Evolutionary conservation across 345 rosid species (phyloP).

Genomic region (Citrus trifoliata): DNA sequence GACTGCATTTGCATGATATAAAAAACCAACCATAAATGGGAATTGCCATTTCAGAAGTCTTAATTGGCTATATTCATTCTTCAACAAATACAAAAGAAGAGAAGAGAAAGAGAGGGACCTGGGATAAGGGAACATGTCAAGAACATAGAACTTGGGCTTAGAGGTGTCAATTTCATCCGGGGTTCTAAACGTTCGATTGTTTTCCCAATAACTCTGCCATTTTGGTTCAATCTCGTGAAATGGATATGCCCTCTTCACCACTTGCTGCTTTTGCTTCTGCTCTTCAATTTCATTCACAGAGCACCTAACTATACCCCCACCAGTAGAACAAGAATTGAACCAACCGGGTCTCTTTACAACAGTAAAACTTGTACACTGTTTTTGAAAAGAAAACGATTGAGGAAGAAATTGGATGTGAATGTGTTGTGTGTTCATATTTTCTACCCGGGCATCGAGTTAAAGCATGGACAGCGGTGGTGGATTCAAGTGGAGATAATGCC

Average conservation of each 20-base stretch:
- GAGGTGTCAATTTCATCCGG: slow-evolving; percentile 80
- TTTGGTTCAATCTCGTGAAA: slow-evolving; percentile 88
- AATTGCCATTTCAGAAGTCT: background rate
- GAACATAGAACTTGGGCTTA: slow-evolving; percentile 90
- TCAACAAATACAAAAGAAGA: background rate
- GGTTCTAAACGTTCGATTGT: slow-evolving; percentile 69
- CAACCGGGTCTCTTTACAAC: background rate
- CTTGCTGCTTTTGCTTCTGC: slow-evolving; percentile 21
- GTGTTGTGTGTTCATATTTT: slow-evolving; percentile 27
- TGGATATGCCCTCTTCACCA: slow-evolving; percentile 66
- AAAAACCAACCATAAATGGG: background rate
- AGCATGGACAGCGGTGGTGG: background rate
- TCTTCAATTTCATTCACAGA: slow-evolving; percentile 21
- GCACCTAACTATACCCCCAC: background rate
- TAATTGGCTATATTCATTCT: background rate
- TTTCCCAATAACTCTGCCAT: slow-evolving; percentile 91
- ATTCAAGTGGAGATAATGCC: background rate
- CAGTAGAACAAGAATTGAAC: slow-evolving; percentile 1
- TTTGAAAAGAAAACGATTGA: slow-evolving; percentile 19
- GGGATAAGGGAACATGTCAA: slow-evolving; percentile 99
- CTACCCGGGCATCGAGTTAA: background rate
- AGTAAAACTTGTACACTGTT: background rate
- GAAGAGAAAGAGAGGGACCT: slow-evolving; percentile 40
- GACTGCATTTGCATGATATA: no score
- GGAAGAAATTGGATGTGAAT: slow-evolving; percentile 25